phyloP scores from a whole-genome alignment of 495 filamentous ascomycete genomes.

The Penicillium desertorum region DNA sequence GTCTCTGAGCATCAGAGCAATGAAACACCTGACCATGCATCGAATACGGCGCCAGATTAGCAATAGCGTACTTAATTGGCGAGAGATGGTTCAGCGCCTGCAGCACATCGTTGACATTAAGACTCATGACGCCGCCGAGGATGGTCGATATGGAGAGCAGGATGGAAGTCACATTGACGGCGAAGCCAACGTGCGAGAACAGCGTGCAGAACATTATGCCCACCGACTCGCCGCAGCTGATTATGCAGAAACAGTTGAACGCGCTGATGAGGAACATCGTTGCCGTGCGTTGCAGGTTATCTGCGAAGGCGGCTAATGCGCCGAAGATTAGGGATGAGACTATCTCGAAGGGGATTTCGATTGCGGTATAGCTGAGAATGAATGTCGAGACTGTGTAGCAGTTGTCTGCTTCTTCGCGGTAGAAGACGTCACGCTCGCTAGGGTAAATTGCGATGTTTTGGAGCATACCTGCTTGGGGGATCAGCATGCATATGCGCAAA shows the following conservation, averaged over 20 bases:
- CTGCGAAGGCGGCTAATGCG: conserved; percentile 56
- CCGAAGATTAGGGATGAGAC: conserved; percentile 62
- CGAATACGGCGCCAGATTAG: conserved; percentile 60
- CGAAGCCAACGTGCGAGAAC: conserved; percentile 71
- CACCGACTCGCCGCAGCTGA: conserved; percentile 70
- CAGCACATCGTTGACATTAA: conserved; percentile 63
- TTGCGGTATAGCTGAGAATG: conserved; percentile 62
- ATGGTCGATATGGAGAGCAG: conserved; percentile 63
- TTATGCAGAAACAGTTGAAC: conserved; percentile 70
- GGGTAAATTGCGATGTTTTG: conserved; percentile 76
- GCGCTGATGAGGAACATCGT: conserved; percentile 63
- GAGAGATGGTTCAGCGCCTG: conserved; percentile 67
- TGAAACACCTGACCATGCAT: conserved; percentile 56
- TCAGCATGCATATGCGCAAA: conserved; percentile 2
- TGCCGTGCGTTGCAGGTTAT: conserved; percentile 59
- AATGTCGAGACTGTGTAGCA: conserved; percentile 68
- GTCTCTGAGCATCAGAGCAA: conserved; percentile 54
- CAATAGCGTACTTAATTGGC: conserved; percentile 65
- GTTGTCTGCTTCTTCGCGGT: conserved; percentile 66
- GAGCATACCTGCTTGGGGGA: conserved; percentile 61
- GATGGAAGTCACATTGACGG: conserved; percentile 65
- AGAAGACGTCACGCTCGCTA: conserved; percentile 65
- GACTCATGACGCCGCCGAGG: conserved; percentile 67
- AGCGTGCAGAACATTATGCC: conserved; percentile 79
- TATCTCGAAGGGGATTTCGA: conserved; percentile 71